Base-by-base conservation (phyloP, 129 eudicot species). In the Flaveria brownii region DNA sequence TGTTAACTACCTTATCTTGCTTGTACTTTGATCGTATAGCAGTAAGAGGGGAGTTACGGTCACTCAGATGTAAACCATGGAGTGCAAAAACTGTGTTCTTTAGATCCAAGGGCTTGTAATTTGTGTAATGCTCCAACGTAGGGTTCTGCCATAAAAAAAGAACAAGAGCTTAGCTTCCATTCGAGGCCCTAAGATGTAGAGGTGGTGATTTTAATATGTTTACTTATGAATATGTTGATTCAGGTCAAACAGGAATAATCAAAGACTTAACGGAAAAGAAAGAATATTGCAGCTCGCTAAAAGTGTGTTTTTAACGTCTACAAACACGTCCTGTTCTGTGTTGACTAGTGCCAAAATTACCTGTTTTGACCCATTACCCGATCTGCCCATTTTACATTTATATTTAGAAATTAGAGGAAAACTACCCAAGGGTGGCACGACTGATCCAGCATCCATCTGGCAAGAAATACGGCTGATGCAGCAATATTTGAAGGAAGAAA, bases 381-480 rank as follows among this genome's bases (percentile, higher is more conserved):
- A 20, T 5, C 26, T 5, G 25, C 9, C 11, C 42, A 23, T 73
- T 13, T 57, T 73, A 11, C 52, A 20, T 30, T 49, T 70, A 5
- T 23, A 12, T 25, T 70, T 22, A 72, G 54, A 56, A 43, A 16
- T 78, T 3, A 43, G 60, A 41, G 64, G 64, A 71, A 59, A 10
- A 14, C 69, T 63, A 91, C 97, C 97, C 97, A 91, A 60, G 93
- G 97, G 78, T 85, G 85, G 46, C 30, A 54, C 2, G 90, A 86
- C 74, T 91, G 97, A 81, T 86, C 87, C 66, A 91, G 68, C 60
- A 84, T 91, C 94, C 94, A 91, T 79, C 81, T 82, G 9, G 97
- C 97, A 14, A 91, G 90, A 63, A 91, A 91, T 15, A 91, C 93
- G 57, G 88, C 91, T 20, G 97, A 86, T 65, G 97, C 94, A 69